Evolutionary conservation across 139 green algal species (phyloP).

Genomic region (Nannochloris sp.): DNA sequence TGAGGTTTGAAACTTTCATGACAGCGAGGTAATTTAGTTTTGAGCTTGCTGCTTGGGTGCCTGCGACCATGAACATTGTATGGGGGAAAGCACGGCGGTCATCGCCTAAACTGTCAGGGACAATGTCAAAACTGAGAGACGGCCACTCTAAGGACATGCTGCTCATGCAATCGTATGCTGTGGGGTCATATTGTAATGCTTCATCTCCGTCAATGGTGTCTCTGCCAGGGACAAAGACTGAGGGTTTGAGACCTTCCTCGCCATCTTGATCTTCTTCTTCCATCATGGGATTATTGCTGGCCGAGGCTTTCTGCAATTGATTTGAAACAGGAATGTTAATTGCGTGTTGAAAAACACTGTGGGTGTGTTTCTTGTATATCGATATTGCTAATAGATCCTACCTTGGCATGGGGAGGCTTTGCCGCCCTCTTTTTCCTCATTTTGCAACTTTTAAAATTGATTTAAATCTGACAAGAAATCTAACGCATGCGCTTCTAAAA

Average conservation of each 20-base stretch:
- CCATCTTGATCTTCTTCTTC: background rate
- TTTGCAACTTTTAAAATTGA: too few relatives aligned
- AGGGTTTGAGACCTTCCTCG: background rate
- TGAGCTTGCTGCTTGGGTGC: slow-evolving; percentile 54
- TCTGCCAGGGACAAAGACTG: slow-evolving; percentile 78
- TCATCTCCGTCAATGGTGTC: slow-evolving; percentile 75
- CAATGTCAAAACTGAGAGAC: slow-evolving; percentile 90
- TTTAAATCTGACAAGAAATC: too few relatives aligned
- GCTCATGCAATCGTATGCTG: slow-evolving; percentile 92
- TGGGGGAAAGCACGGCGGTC: slow-evolving; percentile 80
- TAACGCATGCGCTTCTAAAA: too few relatives aligned
- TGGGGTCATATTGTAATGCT: slow-evolving; percentile 90
- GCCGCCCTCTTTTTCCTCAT: too few relatives aligned
- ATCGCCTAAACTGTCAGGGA: slow-evolving; percentile 72
- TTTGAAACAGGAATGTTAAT: too few relatives aligned
- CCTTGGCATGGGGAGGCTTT: too few relatives aligned
- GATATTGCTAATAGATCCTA: too few relatives aligned
- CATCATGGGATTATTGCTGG: background rate
- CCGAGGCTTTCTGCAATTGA: too few relatives aligned
- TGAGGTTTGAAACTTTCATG: slow-evolving; percentile 58
- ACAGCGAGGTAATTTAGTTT: slow-evolving; percentile 74
- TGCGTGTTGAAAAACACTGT: too few relatives aligned
- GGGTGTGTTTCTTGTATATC: too few relatives aligned
- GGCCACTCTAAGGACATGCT: slow-evolving; percentile 84
- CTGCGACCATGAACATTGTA: slow-evolving; percentile 73